A percentile compares a stretch with the other conserved stretches of the same genome.
Conservation (phyloP, 2,329 filamentous ascomycete genomes). For the Colletotrichum noveboracense region DNA sequence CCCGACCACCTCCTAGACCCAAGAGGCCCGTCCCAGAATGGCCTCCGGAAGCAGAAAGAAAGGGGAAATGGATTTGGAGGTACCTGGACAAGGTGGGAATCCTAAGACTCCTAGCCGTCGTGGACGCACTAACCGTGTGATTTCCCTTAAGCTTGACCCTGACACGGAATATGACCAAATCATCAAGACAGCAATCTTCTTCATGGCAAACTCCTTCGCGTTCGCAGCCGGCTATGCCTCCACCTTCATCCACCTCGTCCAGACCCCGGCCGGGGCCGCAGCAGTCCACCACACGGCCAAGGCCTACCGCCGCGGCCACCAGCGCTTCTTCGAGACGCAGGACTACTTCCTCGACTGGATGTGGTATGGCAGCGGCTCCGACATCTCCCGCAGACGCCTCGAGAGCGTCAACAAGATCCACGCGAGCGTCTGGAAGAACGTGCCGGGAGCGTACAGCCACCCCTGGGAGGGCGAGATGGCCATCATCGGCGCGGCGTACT, state of each 20-base stretch:
- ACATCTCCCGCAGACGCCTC: neutral
- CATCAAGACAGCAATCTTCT: neutral
- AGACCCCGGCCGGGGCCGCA: neutral
- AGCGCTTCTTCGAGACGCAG: neutral
- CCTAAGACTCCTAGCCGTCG: neutral
- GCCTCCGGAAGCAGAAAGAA: neutral
- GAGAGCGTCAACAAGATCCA: neutral
- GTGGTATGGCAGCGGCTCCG: neutral
- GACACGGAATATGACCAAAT: neutral
- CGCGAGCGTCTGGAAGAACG: neutral
- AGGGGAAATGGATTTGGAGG: neutral
- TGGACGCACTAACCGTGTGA: neutral
- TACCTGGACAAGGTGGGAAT: neutral
- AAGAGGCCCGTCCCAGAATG: neutral
- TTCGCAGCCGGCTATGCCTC: neutral
- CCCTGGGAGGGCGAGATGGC: neutral
- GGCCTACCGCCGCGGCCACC: neutral
- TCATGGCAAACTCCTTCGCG: neutral
- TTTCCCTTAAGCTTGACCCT: neutral
- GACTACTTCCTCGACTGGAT: neutral
- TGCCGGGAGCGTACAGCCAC: neutral
- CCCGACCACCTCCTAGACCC: neutral
- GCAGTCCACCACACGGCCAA: neutral
- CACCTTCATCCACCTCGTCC: neutral
- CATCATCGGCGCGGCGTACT: neutral